A percentile compares a stretch with the other conserved stretches of the same genome.
phyloP scores from a whole-genome alignment of 495 filamentous ascomycete genomes.

The Lentithecium fluviatile region DNA sequence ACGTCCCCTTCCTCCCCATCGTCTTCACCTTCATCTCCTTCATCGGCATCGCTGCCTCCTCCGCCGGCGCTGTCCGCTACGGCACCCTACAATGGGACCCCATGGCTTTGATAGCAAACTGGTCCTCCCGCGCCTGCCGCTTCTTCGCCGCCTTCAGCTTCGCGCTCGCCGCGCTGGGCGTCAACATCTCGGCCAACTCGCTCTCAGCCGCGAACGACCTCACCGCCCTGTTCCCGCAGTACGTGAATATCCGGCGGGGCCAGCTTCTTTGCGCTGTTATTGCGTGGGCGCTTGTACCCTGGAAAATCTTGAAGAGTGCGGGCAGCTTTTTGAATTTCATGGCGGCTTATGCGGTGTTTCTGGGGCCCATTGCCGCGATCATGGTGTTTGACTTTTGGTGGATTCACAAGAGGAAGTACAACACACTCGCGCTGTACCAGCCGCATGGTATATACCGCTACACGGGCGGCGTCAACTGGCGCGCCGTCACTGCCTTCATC shows the following conservation, averaged over 20 bases:
- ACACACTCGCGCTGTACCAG: slow-evolving; percentile 59
- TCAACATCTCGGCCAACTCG: slow-evolving; percentile 60
- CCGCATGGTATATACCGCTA: slow-evolving; percentile 57
- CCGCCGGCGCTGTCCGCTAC: slow-evolving; percentile 44
- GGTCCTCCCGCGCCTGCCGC: slow-evolving; percentile 55
- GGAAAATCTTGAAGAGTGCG: slow-evolving; percentile 62
- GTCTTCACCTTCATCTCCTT: slow-evolving; percentile 53
- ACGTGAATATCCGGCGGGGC: slow-evolving; percentile 59
- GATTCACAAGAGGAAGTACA: slow-evolving; percentile 59
- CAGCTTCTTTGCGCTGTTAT: slow-evolving; percentile 55
- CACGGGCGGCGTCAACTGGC: slow-evolving; percentile 60
- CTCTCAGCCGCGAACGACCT: slow-evolving; percentile 61
- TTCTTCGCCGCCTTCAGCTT: slow-evolving; percentile 58
- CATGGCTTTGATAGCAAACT: slow-evolving; percentile 51
- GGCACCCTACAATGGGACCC: slow-evolving; percentile 58
- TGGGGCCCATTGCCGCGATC: slow-evolving; percentile 67
- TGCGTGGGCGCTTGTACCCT: slow-evolving; percentile 59
- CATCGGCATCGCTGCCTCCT: slow-evolving; percentile 41
- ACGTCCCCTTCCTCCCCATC: slow-evolving; percentile 59
- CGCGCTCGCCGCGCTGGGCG: slow-evolving; percentile 56
- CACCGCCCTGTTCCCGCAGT: slow-evolving; percentile 56
- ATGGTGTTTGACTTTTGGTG: slow-evolving; percentile 69
- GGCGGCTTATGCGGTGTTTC: slow-evolving; percentile 58
- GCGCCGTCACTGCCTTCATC: slow-evolving; percentile 62
- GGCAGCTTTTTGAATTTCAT: slow-evolving; percentile 60